phyloP scores from a whole-genome alignment of 257 asterid genomes.

The Catharanthus roseus region DNA sequence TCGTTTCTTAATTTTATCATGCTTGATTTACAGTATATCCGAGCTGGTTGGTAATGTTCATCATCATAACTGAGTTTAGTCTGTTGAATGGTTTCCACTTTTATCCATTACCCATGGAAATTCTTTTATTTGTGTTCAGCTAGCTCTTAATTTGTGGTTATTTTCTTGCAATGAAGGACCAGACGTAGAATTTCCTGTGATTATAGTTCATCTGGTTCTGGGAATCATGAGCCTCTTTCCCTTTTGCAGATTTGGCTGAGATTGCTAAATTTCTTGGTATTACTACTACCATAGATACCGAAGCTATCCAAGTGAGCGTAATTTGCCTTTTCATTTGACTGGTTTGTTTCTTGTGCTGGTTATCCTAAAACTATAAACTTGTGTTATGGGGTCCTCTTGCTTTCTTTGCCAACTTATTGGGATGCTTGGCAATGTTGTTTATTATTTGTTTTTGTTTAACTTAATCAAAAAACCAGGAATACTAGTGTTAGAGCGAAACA shows the following conservation, averaged over 20 bases:
- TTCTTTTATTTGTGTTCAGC: neutral
- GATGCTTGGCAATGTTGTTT: neutral
- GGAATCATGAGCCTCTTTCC: no score
- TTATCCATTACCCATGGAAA: neutral
- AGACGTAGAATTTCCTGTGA: no score
- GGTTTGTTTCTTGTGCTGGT: neutral
- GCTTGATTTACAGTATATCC: neutral
- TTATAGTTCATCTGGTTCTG: no score
- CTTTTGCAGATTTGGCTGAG: slow-evolving; percentile 61
- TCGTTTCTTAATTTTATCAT: neutral
- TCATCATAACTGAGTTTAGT: no score
- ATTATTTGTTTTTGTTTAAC: neutral
- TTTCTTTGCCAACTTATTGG: neutral
- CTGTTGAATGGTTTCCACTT: neutral
- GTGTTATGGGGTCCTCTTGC: neutral
- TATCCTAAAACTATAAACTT: neutral
- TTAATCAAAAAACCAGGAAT: neutral
- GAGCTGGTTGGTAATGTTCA: neutral
- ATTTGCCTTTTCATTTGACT: neutral
- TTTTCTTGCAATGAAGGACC: no score
- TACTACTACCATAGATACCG: slow-evolving; percentile 80
- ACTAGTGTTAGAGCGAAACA: neutral
- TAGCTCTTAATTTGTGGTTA: neutral
- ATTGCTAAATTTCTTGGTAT: slow-evolving; percentile 94
- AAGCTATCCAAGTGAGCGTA: slow-evolving; percentile 85